Percentiles rank a stretch among this genome's conserved stretches.
phyloP scores from a whole-genome alignment of 768 basidiomycete species.

The Leucosporidium creatinivorum region DNA sequence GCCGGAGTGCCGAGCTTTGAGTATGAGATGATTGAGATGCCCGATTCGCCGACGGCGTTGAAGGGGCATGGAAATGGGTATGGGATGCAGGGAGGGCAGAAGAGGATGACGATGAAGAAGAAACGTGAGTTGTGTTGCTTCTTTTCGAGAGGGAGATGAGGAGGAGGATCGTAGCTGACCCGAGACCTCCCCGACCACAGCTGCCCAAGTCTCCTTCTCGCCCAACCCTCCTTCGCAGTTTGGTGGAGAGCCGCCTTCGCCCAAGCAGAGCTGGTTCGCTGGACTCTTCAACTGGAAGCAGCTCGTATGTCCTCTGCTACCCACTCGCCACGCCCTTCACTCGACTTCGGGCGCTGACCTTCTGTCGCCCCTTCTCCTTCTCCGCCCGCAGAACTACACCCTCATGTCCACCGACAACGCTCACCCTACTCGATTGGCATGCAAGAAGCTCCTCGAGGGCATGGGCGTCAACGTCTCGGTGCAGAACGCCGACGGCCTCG shows the following conservation, averaged over 20 bases:
- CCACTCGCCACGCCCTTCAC: no score
- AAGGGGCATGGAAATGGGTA: no score
- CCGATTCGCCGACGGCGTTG: conserved; percentile 17
- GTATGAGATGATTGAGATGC: conserved; percentile 24
- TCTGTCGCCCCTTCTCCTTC: no score
- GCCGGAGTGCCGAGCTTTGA: conserved; percentile 4
- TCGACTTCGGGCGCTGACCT: neutral
- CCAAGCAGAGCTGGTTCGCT: conserved; percentile 73
- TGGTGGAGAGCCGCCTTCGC: conserved; percentile 40
- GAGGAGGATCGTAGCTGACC: neutral
- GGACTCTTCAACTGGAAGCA: conserved; percentile 83
- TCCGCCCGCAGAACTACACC: conserved; percentile 38
- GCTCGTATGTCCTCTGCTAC: conserved; percentile 51
- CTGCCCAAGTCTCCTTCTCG: conserved; percentile 9
- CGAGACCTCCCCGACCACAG: no score
- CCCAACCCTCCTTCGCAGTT: conserved; percentile 6
- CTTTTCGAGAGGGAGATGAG: neutral
- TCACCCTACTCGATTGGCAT: conserved; percentile 63
- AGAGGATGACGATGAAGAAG: conserved; percentile 21
- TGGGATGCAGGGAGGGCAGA: neutral
- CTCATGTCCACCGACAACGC: conserved; percentile 44
- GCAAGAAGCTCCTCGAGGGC: conserved; percentile 61
- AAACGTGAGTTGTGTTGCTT: conserved; percentile 8
- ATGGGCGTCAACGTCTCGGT: conserved; percentile 64
- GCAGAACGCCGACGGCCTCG: conserved; percentile 57